Percentiles rank a stretch among this genome's conserved stretches.
Evolutionary conservation across 1,139 yeast species (phyloP).

Genomic region (Kluyveromyces marxianus): DNA sequence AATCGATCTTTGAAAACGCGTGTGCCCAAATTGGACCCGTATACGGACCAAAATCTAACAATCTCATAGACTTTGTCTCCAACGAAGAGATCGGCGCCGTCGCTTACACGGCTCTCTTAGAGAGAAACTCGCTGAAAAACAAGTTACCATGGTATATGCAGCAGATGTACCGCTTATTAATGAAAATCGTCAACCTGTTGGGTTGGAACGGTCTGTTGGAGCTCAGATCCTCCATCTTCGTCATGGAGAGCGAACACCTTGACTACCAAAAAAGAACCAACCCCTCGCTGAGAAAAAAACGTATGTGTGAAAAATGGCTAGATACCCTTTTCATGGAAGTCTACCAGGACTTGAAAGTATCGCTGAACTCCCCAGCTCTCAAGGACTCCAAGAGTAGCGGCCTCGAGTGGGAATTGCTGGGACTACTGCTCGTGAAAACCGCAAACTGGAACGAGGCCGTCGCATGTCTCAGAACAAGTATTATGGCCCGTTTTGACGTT

Average conservation of each 20-base stretch:
- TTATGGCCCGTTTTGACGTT: slow-evolving; percentile 67
- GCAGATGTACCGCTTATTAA: slow-evolving; percentile 52
- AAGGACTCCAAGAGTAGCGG: slow-evolving; percentile 71
- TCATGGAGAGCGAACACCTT: slow-evolving; percentile 85
- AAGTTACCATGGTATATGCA: slow-evolving; percentile 76
- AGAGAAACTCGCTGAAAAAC: slow-evolving; percentile 69
- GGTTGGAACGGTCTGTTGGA: slow-evolving; percentile 90
- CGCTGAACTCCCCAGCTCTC: slow-evolving; percentile 66
- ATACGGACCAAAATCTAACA: slow-evolving; percentile 52
- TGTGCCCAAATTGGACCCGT: slow-evolving; percentile 38
- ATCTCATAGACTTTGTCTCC: slow-evolving; percentile 35
- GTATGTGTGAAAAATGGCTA: slow-evolving; percentile 92
- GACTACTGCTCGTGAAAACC: slow-evolving; percentile 70
- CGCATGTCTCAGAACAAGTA: slow-evolving; percentile 68
- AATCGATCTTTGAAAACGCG: slow-evolving; percentile 43
- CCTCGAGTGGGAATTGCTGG: slow-evolving; percentile 90
- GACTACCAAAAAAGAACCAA: slow-evolving; percentile 12
- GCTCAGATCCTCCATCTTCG: slow-evolving; percentile 76
- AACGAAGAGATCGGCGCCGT: slow-evolving; percentile 41
- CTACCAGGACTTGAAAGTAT: slow-evolving; percentile 82
- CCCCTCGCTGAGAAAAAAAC: slow-evolving; percentile 46
- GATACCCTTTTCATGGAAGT: slow-evolving; percentile 81
- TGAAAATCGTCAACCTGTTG: slow-evolving; percentile 50
- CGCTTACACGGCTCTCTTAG: slow-evolving; percentile 54
- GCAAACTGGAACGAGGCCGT: slow-evolving; percentile 76